Evolutionary conservation across 257 asterid species (phyloP), one percentile per base, ranked within the genome.

Genomic region (Primulina eburnea): DNA sequence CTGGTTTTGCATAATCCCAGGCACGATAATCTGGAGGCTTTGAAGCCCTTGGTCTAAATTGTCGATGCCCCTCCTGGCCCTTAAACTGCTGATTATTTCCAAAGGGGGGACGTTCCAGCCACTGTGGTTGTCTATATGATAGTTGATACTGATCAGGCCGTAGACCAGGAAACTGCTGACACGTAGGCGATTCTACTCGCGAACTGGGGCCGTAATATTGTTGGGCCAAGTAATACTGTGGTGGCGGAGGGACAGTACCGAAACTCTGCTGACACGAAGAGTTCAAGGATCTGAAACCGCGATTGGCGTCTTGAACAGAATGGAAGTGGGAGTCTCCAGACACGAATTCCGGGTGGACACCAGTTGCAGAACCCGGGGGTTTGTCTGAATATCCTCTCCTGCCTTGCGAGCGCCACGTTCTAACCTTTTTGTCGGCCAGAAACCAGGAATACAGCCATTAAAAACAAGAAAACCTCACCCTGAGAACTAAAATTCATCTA

Each of bases 21-120:
- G 81, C 83, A 70, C 97, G 83, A 73, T 79, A 87, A 73, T 84
- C 87, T 21, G 83, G 85, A 16, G 91, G 88, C 82, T 82, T 92
- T 0, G 88, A 73, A 60, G 87, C 78, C 77, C 87, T 77, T 2
- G 85, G 87, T 73, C 87, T 72, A 64, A 73, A 64, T 69, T 79
- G 90, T 71, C 60, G 88, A 71, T 26, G 75, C 82, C 43, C 70
- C 60, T 80, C 82, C 56, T 65, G 85, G 30, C 87, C 90, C 43
- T 85, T 80, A 74, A 84, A 81, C 81, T 80, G 88, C 73, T 83
- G 90, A 57, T 79, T 75, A 40, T 69, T 74, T 69, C 71, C 71
- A 61, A 63, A 68, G 61, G 29, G 56, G 37, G 71, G 76, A 14
- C 76, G 65, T 58, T 50, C 65, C 47, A 52, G 84, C 57, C 76